Evolutionary conservation across 192 early-diverging fungal genomes (phyloP), one percentile per base, ranked within the genome.

Genomic region (Podila epicladia): DNA sequence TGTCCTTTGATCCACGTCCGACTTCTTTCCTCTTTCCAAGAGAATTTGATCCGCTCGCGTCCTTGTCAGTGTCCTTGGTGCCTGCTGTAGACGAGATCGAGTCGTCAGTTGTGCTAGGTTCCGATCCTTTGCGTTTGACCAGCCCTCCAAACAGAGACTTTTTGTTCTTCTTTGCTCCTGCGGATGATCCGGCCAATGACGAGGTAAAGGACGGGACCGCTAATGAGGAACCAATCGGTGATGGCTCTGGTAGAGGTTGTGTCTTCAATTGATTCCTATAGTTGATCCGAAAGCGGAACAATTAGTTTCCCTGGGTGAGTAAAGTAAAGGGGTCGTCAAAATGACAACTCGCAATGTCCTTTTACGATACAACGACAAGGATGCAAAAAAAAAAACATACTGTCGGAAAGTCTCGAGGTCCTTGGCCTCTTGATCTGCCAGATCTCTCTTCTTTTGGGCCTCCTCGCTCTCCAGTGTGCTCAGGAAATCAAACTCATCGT

Each of bases 401-500:
- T 71, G 73, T 65, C 89, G 77, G 73, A 86, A 90, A 32, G 65
- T 68, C 62, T 87, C 85, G 15, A 90, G 64, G 41, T 83, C 85
- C 15, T 82, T 61, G 15, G 74, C 64, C 65, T 87, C 89, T 57
- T 86, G 85, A 22, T 75, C 63, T 38, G 69, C 74, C 48, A 76
- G 78, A 20, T 82, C 82, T 20, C 61, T 38, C 45, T 90, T 87
- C 53, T 84, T 80, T 33, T 82, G 66, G 3, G 77, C 70, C 32
- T 90, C 84, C 59, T 83, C 78, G 35, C 86, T 84, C 22, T 91
- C 87, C 24, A 92, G 73, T 2, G 85, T 78, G 35, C 83, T 88
- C n/a, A 90, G 85, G 69, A 90, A 94, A 29, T 92, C 91, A 19
- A 89, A 89, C 51, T 94, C 93, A 20, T 92, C 93, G 9, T 85